Percentiles rank a stretch among this genome's conserved stretches.
Evolutionary conservation across 306 rosid genomes (phyloP).

Genomic region (Cucurbita moschata): DNA sequence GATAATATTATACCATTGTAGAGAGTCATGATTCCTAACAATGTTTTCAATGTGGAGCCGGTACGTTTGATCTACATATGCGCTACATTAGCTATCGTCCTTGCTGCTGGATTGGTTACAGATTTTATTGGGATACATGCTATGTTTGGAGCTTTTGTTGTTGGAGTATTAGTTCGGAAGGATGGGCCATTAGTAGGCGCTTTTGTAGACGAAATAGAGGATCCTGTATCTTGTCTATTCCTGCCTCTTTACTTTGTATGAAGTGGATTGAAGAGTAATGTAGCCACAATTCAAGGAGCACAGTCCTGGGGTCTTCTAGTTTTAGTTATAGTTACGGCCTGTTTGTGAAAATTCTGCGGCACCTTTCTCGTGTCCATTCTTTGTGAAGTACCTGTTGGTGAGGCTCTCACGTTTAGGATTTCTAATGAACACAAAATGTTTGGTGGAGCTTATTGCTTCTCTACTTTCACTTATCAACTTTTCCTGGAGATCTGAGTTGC

Average conservation of each 20-base stretch:
- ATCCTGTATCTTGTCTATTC: slow-evolving; percentile 73
- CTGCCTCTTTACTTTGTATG: slow-evolving; percentile 76
- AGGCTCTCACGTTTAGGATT: slow-evolving; percentile 60
- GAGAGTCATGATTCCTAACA: too few relatives aligned
- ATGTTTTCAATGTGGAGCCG: neutral
- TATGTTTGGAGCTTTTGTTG: slow-evolving; percentile 77
- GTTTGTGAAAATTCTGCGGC: slow-evolving; percentile 76
- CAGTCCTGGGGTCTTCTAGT: slow-evolving; percentile 75
- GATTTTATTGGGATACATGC: slow-evolving; percentile 87
- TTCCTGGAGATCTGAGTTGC: neutral
- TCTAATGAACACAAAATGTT: slow-evolving; percentile 79
- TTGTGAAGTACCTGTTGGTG: slow-evolving; percentile 45
- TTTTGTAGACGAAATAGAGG: slow-evolving; percentile 77
- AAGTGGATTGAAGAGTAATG: slow-evolving; percentile 76
- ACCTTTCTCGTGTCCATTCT: slow-evolving; percentile 39
- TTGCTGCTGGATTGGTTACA: slow-evolving; percentile 70
- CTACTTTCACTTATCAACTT: neutral
- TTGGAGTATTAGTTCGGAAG: slow-evolving; percentile 63
- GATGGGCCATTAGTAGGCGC: slow-evolving; percentile 60
- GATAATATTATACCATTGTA: too few relatives aligned
- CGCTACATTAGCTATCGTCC: slow-evolving; percentile 44
- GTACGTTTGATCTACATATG: slow-evolving; percentile 58
- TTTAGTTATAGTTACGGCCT: slow-evolving; percentile 56
- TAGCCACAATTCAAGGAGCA: slow-evolving; percentile 60
- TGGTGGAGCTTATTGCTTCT: slow-evolving; percentile 67